These are phyloP conservation scores for Loxodes magnus DNA, from an alignment of 73 alveolate genomes.

Conservation along the genomic window DNA sequence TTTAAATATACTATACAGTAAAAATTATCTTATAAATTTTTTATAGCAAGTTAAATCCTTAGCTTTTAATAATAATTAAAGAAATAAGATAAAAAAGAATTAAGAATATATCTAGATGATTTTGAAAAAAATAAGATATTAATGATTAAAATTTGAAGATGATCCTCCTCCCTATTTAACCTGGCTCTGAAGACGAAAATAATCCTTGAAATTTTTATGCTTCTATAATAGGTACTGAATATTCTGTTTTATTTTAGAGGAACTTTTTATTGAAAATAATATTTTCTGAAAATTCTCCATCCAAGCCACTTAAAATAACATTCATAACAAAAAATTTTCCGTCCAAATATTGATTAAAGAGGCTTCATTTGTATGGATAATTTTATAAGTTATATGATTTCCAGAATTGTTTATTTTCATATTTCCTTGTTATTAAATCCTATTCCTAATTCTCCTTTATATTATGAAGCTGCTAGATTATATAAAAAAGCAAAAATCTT, in stretches of 20 bases:
- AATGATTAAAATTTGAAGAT: too few species aligned
- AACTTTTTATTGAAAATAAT: conserved; percentile 10
- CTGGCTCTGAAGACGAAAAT: too few species aligned
- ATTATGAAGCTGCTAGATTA: conserved; percentile 45
- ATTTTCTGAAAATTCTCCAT: conserved; percentile 36
- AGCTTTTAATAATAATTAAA: too few species aligned
- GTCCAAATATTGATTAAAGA: conserved; percentile 19
- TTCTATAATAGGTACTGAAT: conserved; percentile 41
- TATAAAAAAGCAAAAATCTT: conserved; percentile 35
- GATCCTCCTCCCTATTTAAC: too few species aligned
- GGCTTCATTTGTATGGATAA: conserved; percentile 21
- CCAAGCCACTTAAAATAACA: conserved; percentile 18
- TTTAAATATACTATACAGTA: too few species aligned
- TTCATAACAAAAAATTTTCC: conserved; percentile 31
- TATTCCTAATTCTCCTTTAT: conserved; percentile 74
- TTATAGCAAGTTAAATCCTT: too few species aligned
- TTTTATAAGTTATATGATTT: conserved; percentile 15
- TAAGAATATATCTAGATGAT: too few species aligned
- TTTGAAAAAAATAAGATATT: too few species aligned
- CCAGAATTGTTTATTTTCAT: conserved; percentile 63
- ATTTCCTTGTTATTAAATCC: conserved; percentile 76
- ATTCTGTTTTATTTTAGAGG: conserved; percentile 21
- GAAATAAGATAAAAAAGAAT: too few species aligned
- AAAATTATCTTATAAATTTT: too few species aligned
- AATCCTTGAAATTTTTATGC: too few species aligned